Conservation (phyloP, 768 basidiomycete species). For the Gelatoporia subvermispora region DNA sequence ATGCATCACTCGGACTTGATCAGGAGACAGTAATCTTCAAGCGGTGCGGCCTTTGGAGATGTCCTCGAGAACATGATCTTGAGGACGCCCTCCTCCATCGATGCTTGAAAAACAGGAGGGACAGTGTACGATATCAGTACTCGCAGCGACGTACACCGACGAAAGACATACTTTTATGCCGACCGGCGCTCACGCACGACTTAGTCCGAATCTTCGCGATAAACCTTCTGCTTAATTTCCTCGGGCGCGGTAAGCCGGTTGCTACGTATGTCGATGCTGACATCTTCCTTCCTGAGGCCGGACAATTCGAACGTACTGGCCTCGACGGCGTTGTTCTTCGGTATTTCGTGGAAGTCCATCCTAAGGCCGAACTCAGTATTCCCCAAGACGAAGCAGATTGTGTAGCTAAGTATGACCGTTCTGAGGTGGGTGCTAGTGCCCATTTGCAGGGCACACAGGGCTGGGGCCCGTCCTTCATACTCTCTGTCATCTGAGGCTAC, state of each 20-base stretch:
- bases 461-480: too few relatives aligned
- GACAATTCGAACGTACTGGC: constrained; percentile 53
- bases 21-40: constrained; percentile 13
- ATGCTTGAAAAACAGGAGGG: too few relatives aligned
- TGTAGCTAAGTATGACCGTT: too few relatives aligned
- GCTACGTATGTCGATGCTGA: constrained; percentile 44
- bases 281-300: constrained; percentile 44
- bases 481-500: too few relatives aligned
- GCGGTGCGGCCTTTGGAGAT: constrained; percentile 18
- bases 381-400: too few relatives aligned
- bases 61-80: constrained; percentile 24
- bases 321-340: constrained; percentile 36
- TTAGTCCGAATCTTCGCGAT: constrained; percentile 33
- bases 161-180: constrained; percentile 41
- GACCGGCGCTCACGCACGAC: constrained; percentile 40
- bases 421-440: too few relatives aligned
- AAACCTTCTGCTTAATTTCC: constrained; percentile 28
- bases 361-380: constrained; percentile 14
- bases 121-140: constrained; percentile 12
- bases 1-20: too few relatives aligned
- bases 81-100: constrained; percentile 25
- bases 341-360: constrained; percentile 44
- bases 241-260: constrained; percentile 45
- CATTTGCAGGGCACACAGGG: too few relatives aligned
- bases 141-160: not conserved